Evolutionary conservation across 768 basidiomycete species (phyloP).

Genomic region (Tricholoma bakamatsutake): DNA sequence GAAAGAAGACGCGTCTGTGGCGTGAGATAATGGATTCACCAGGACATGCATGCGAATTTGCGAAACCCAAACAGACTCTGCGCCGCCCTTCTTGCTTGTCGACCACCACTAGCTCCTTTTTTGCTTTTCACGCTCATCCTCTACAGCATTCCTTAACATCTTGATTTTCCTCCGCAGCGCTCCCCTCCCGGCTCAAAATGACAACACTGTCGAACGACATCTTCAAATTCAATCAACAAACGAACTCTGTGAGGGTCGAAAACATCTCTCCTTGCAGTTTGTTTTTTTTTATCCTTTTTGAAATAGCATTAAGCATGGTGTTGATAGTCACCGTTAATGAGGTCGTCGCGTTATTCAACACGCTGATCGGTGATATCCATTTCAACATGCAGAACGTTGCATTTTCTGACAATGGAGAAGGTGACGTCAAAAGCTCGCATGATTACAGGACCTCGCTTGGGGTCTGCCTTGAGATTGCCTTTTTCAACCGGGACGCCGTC

Average conservation of each 20-base stretch:
- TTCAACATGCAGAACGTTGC: neutral
- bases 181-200: conserved; percentile 9
- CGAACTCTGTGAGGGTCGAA: conserved; percentile 43
- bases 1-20: conserved; percentile 13
- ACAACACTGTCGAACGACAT: conserved; percentile 8
- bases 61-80: neutral
- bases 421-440: conserved; percentile 44
- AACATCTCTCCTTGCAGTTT: conserved; percentile 38
- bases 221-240: conserved; percentile 30
- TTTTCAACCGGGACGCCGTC: conserved; percentile 46
- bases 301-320: neutral
- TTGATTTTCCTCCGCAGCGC: conserved; percentile 14
- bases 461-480: conserved; percentile 45
- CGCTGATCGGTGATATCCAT: conserved; percentile 41
- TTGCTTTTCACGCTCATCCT: conserved; percentile 9
- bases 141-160: conserved; percentile 11
- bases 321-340: conserved; percentile 35
- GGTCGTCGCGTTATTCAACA: conserved; percentile 50
- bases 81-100: conserved; percentile 8
- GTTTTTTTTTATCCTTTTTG: neutral
- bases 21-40: conserved; percentile 6
- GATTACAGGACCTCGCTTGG: conserved; percentile 33
- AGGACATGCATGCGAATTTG: neutral
- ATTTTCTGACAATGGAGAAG: conserved; percentile 22
- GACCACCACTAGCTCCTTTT: conserved; percentile 12